These are phyloP conservation scores for Eutrema japonicum DNA, from an alignment of 345 rosid species.

Conservation along the genomic window DNA sequence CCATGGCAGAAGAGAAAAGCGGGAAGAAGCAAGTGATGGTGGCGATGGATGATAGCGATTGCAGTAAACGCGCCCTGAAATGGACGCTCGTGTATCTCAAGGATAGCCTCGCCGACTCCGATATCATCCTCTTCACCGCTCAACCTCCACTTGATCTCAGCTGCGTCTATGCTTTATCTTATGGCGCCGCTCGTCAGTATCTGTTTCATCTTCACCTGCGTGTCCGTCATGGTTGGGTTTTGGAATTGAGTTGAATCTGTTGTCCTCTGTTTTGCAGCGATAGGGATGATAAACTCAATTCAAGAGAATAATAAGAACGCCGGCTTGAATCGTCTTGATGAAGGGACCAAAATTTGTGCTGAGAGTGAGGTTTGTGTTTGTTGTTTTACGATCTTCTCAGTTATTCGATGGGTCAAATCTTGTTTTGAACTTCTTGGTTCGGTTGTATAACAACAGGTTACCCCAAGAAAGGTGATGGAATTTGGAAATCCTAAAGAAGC, in stretches of 20 bases:
- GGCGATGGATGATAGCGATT: conserved; percentile 80
- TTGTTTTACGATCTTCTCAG: background rate
- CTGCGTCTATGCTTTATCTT: conserved; percentile 61
- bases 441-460: conserved; percentile 49
- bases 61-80: conserved; percentile 61
- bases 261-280: conserved; percentile 45
- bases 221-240: background rate
- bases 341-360: conserved; percentile 57
- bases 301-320: conserved; percentile 59
- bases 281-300: conserved; percentile 51
- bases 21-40: conserved; percentile 73
- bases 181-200: conserved; percentile 59
- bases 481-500: conserved; percentile 61
- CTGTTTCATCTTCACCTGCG: background rate
- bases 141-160: conserved; percentile 50
- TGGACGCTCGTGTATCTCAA: conserved; percentile 63
- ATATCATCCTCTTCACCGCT: conserved; percentile 62
- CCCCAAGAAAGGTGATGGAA: conserved; percentile 54
- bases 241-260: background rate
- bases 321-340: conserved; percentile 44
- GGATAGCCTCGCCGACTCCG: conserved; percentile 49
- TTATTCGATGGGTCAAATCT: background rate
- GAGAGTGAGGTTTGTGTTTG: conserved; percentile 52
- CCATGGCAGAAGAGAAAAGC: conserved; percentile 43
- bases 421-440: background rate